These are phyloP conservation scores for Plantago major DNA, from an alignment of 257 asterid species.

Conservation along the genomic window DNA sequence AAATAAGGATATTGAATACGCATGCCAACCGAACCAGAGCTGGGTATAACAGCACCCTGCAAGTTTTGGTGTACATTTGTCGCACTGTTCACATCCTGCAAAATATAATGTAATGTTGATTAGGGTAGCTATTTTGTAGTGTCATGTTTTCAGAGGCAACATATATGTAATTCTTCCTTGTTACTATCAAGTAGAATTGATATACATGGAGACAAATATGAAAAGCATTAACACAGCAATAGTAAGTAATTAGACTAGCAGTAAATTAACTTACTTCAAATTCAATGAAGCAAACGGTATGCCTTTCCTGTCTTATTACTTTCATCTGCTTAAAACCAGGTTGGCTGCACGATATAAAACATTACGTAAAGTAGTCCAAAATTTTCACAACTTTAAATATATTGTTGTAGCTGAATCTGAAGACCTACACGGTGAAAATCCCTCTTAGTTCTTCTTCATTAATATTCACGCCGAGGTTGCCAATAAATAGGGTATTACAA, in stretches of 20 bases:
- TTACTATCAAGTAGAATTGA: slow-evolving; percentile 6
- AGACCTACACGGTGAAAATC: slow-evolving; percentile 66
- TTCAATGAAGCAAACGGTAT: slow-evolving; percentile 98
- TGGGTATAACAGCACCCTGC: slow-evolving; percentile 96
- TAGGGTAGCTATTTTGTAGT: neutral
- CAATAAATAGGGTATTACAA: slow-evolving; percentile 96
- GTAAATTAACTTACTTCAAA: slow-evolving; percentile 66
- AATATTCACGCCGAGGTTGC: slow-evolving; percentile 93
- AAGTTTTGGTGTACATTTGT: slow-evolving; percentile 81
- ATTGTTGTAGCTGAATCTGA: slow-evolving; percentile 14
- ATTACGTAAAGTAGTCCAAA: slow-evolving; percentile 17
- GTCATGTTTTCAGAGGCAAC: too few relatives aligned
- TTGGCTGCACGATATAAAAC: slow-evolving; percentile 49
- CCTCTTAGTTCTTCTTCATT: slow-evolving; percentile 95
- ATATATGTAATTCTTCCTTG: too few relatives aligned
- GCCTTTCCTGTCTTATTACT: slow-evolving; percentile 91
- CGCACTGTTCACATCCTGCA: slow-evolving; percentile 91
- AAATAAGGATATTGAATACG: slow-evolving; percentile 96
- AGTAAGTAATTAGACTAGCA: slow-evolving; percentile 7
- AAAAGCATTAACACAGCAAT: slow-evolving; percentile 12
- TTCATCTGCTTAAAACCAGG: slow-evolving; percentile 99
- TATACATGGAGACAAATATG: slow-evolving; percentile 1
- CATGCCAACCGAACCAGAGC: slow-evolving; percentile 99
- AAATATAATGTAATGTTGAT: slow-evolving; percentile 9
- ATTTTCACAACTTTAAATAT: neutral